A percentile compares a stretch with the other conserved stretches of the same genome.
Evolutionary conservation across 225 moss, liverwort and hornwort genomes (phyloP).

Genomic region (Takakia lepidozioides): DNA sequence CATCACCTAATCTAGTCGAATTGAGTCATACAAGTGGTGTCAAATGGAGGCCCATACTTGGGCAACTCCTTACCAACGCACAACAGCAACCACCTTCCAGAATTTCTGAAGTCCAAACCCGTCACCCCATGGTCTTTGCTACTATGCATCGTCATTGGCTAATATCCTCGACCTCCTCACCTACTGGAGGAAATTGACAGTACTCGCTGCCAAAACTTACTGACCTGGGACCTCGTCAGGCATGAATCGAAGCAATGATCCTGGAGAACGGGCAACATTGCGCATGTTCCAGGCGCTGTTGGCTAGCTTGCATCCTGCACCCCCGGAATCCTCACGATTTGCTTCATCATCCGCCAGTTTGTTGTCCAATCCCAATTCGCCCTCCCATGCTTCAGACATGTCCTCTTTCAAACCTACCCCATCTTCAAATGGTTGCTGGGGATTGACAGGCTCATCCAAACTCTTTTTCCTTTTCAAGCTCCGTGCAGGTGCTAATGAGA

Average conservation of each 20-base stretch:
- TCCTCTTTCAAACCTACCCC: constrained; percentile 12
- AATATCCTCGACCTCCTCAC: background rate
- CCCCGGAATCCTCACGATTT: constrained; percentile 33
- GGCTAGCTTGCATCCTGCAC: constrained; percentile 34
- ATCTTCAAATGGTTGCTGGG: constrained; percentile 10
- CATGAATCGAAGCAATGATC: constrained; percentile 52
- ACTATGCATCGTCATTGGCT: too few species aligned
- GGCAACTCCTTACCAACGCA: too few species aligned
- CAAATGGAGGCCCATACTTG: too few species aligned
- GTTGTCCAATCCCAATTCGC: too few species aligned
- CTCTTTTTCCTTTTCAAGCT: constrained; percentile 30
- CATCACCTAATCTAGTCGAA: too few species aligned
- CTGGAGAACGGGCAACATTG: constrained; percentile 51
- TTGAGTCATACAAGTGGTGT: too few species aligned
- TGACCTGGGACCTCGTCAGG: constrained; percentile 53
- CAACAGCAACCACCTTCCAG: too few species aligned
- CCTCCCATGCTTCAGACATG: constrained; percentile 20
- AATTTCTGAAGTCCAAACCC: too few species aligned
- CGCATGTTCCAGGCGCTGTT: constrained; percentile 63
- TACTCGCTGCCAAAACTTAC: constrained; percentile 1
- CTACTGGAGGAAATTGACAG: background rate
- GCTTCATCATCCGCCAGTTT: too few species aligned
- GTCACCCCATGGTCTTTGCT: too few species aligned
- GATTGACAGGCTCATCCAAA: constrained; percentile 22
- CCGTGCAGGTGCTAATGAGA: constrained; percentile 2